Evolutionary conservation across 2,329 filamentous ascomycete genomes (phyloP), one percentile per base, ranked within the genome.

Genomic region (Claviceps cyperi): DNA sequence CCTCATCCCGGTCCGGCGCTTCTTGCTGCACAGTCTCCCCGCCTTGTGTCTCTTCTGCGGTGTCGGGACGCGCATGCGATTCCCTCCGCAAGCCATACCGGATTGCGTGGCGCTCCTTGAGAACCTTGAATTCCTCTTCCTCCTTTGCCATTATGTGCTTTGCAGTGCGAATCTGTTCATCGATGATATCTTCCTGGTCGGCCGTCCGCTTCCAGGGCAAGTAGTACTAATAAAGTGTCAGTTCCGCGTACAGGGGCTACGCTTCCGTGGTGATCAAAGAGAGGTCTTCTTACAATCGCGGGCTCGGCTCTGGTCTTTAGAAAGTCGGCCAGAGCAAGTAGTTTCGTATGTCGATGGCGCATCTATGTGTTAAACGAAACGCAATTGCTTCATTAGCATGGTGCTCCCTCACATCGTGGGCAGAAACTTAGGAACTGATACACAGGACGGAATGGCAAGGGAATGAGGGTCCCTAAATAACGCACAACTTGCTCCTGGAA

Each of bases 161-260:
- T 15, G 77, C 78, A 48, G 83, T 77, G 45, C 75, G 71, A 28
- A 87, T 73, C 64, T 95, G 90, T 4, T 75, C 69, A 44, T 81
- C 75, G 61, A 96, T 86, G 11, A 66, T 72, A 5, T 80, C 76
- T 64, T 90, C 79, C 63, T 96, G 84, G 43, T 78, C 73, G 5
- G 70, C 64, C 35, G 78, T 80, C 50, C 86, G 72, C 58, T 88
- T 81, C 83, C 85, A 94, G 0, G 91, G 91, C 44, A 83, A 81
- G 65, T 92, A 96, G 64, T 84, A 91, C 88, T 95, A 50, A 32
- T 14, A 35, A 22, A 4, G 28, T 14, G 39, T 49, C 19, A 49
- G 39, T 15, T 43, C 19, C 3, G 9, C 28, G 28, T 32, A 11
- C 28, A 9, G 17, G 35, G 17, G 2, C 8, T 14, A 43, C 35